Evolutionary conservation across 495 filamentous ascomycete species (phyloP), one percentile per base, ranked within the genome.

Genomic region (Parathielavia hyrcaniae): DNA sequence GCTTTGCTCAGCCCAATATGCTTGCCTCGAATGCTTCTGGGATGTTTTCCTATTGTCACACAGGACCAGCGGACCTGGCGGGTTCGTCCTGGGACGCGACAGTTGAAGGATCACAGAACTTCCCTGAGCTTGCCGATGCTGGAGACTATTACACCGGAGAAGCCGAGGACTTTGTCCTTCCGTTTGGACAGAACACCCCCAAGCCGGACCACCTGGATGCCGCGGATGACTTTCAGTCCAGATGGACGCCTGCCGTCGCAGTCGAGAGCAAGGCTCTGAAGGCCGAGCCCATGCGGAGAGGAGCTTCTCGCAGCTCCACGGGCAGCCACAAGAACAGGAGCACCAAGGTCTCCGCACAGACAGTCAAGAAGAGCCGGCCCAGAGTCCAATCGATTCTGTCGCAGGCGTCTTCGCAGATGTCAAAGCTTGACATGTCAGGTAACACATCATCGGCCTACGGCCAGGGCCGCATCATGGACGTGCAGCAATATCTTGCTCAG

Each of bases 31-130:
- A 61, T 74, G 64, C 72, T 67, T 72, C 70, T 59, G 76, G 71
- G 63, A 73, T 75, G 68, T 76, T 77, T 77, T 76, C 72, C 73
- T 79, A 73, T 68, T 77, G 73, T 74, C 77, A 79, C 53, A 77
- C 77, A 72, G 75, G 71, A 77, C 77, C 75, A 72, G 66, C 73
- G 65, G 75, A 77, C 73, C 74, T 75, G 20, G 61, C 63, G 57
- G 69, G 77, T 74, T 71, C 75, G 69, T 69, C 74, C 64, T 79
- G 77, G 77, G 77, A 77, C 54, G 55, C 77, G 66, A 70, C 75
- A 72, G 69, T 67, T 67, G 76, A 78, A 77, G 77, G 75, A 60
- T 64, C 75, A 77, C 76, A 79, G 75, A 77, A 76, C 75, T 78
- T 77, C 62, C 72, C 63, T 61, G 72, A 74, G 32, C 69, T 68